Evolutionary conservation across 768 basidiomycete genomes (phyloP), one percentile per base, ranked within the genome.

Genomic region (Tulasnella sp.): DNA sequence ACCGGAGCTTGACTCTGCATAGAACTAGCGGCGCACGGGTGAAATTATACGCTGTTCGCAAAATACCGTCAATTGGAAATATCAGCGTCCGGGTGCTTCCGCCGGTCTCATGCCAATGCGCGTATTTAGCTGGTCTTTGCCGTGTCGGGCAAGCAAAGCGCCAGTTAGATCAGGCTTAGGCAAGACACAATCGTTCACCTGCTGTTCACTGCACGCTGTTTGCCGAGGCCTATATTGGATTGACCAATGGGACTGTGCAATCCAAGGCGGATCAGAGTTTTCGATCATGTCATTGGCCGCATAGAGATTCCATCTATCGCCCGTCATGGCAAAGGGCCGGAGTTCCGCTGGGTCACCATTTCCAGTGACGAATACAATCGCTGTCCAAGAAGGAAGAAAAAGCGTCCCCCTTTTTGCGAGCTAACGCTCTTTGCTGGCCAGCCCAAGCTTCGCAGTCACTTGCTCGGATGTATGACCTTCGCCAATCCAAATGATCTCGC

Each of bases 371-470:
- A 68, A 68, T 68, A 68, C 48, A 3, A 68, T 31, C 27, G 62
- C 62, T 34, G 27, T 58, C 7, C 34, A 34, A 34, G 34, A 52
- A 24, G 18, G 19, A 52, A 21, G 48, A 52, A 52, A 24, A n/a
- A 52, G 16, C 19, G 2, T 52, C 48, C 18, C 48, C 48, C 2
- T 3, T 52, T 52, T 52, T 52, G 19, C 48, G 3, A 24, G 48
- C 62, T 68, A 34, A 31, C 16, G n/a, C 14, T 34, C 62, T 68
- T 68, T 8, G 14, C 6, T 14, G 34, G 27, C 14, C 3, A 31
- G 62, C 62, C n/a, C 62, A 68, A 68, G 62, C 21, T 68, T 68
- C 62, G n/a, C 62, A n/a, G 62, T 34, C 27, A 68, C 62, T 68
- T 31, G 27, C 62, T 34, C 24, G 24, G 1, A 5, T 68, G 5